These are phyloP conservation scores for Alopecurus myosuroides DNA, from an alignment of 176 grass and related monocot species.

Conservation along the genomic window DNA sequence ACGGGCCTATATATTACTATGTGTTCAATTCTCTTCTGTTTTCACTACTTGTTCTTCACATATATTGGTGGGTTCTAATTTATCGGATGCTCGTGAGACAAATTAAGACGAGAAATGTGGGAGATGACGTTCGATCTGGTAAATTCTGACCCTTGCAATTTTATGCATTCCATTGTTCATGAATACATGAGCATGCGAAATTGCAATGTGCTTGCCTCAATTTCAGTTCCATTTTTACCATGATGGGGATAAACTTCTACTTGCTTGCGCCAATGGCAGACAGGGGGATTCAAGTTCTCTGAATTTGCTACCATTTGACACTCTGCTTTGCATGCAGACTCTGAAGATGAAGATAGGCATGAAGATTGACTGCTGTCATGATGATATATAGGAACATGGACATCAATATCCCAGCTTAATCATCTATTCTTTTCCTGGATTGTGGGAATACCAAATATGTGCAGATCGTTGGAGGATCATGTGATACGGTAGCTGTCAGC, in stretches of 20 bases:
- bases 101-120: constrained; percentile 27
- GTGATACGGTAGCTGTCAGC: no score
- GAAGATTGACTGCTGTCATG: constrained; percentile 41
- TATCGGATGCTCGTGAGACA: background rate
- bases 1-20: background rate
- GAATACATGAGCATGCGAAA: background rate
- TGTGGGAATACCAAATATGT: background rate
- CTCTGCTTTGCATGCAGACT: constrained; percentile 45
- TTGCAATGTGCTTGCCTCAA: background rate
- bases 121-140: constrained; percentile 91
- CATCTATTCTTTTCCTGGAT: constrained; percentile 18
- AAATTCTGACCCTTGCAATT: background rate
- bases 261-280: background rate
- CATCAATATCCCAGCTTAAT: background rate
- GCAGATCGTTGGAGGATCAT: constrained; percentile 12
- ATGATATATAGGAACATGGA: background rate
- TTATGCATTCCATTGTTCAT: background rate
- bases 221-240: background rate
- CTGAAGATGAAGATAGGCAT: constrained; percentile 72
- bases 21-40: background rate
- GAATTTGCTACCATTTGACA: background rate
- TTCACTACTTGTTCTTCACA: background rate
- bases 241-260: background rate
- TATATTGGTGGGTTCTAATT: background rate
- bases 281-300: background rate